Percentiles rank a stretch among this genome's conserved stretches.
Conservation (phyloP, 148 eudicot species). For the Arctostaphylos glauca region DNA sequence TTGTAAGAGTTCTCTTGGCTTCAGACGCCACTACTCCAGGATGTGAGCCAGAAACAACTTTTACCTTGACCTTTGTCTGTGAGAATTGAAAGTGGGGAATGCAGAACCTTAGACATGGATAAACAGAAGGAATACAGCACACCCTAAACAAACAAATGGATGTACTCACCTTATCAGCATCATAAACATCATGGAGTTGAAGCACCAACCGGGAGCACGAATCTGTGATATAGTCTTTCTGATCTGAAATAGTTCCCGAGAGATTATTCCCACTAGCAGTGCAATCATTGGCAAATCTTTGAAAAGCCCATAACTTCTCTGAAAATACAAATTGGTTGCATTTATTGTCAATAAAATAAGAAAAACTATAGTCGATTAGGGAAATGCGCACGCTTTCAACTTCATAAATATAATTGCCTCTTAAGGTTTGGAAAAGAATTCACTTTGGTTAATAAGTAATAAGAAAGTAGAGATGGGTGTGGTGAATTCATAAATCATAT, state of each 20-base stretch:
- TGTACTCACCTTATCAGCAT: constrained; percentile 56
- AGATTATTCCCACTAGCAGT: constrained; percentile 49
- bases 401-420: not conserved
- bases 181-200: constrained; percentile 55
- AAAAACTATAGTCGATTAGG: not conserved
- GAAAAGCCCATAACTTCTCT: constrained; percentile 59
- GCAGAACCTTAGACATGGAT: constrained; percentile 7
- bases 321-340: constrained; percentile 15
- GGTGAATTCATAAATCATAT: not conserved
- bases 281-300: constrained; percentile 62
- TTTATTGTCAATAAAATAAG: constrained; percentile 9
- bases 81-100: constrained; percentile 11
- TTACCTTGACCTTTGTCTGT: constrained; percentile 64
- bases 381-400: not conserved
- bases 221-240: constrained; percentile 58
- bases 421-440: not conserved
- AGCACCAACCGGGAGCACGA: constrained; percentile 62
- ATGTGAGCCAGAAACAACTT: constrained; percentile 50
- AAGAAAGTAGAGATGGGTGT: constrained; percentile 4
- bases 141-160: not conserved
- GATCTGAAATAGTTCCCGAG: constrained; percentile 52
- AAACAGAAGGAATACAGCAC: not conserved
- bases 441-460: not conserved
- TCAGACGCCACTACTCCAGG: constrained; percentile 71
- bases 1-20: constrained; percentile 53